Evolutionary conservation across 202 grass and related monocot species (phyloP).

Genomic region (Setaria viridis): DNA sequence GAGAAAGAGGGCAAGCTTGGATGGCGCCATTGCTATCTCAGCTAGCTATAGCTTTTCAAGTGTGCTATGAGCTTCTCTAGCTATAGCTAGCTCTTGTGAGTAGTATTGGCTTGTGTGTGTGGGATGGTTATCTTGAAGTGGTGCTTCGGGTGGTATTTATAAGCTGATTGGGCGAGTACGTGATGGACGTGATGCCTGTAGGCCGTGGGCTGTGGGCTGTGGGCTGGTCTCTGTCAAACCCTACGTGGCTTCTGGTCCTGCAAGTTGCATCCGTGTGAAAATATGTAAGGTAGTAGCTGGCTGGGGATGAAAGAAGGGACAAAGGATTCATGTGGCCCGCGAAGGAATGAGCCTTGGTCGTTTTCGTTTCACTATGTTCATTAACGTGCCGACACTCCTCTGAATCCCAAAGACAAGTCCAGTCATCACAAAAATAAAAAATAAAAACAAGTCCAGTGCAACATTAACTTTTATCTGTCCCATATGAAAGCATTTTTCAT

Average conservation of each 20-base stretch:
- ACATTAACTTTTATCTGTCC: too few relatives aligned
- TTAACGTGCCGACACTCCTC: too few relatives aligned
- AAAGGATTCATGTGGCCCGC: neutral
- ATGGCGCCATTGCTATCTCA: constrained; percentile 8
- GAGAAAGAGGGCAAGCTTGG: constrained; percentile 40
- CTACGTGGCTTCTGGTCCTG: neutral
- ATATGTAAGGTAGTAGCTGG: neutral
- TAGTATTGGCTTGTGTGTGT: neutral
- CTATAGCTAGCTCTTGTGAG: neutral
- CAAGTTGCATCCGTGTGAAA: neutral
- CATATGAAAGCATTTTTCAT: too few relatives aligned
- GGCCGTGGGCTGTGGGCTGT: neutral
- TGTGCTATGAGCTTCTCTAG: neutral
- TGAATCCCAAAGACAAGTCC: too few relatives aligned
- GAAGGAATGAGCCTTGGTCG: too few relatives aligned
- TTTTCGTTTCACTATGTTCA: too few relatives aligned
- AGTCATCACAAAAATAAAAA: too few relatives aligned
- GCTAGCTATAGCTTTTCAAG: neutral
- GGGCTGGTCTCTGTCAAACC: neutral
- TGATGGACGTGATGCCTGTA: neutral
- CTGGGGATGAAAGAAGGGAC: neutral
- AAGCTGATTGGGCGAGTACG: neutral
- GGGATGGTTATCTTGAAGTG: neutral
- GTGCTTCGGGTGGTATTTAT: neutral
- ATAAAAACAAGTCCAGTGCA: too few relatives aligned